These are phyloP conservation scores for Eucalyptus shirleyi DNA, from an alignment of 345 rosid genomes.

Conservation along the genomic window DNA sequence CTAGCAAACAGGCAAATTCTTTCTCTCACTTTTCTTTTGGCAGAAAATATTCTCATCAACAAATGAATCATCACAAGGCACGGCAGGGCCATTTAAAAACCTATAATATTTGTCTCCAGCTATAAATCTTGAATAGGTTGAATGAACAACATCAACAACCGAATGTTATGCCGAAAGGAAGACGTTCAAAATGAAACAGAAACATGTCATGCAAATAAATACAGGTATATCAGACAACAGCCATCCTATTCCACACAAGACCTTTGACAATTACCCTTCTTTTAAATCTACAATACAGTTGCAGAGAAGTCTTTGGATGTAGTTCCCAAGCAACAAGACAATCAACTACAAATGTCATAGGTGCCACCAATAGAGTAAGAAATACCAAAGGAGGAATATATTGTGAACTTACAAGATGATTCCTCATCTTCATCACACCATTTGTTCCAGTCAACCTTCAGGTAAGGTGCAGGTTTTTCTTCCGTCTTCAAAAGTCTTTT, in stretches of 20 bases:
- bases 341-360: background rate
- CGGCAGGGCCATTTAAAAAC: background rate
- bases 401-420: constrained; percentile 37
- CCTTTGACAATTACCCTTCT: background rate
- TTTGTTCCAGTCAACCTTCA: constrained; percentile 97
- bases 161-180: background rate
- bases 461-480: constrained; percentile 94
- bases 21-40: background rate
- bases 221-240: background rate
- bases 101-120: background rate
- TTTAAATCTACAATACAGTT: background rate
- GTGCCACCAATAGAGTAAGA: background rate
- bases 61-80: background rate
- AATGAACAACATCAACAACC: background rate
- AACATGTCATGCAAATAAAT: background rate
- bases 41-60: background rate
- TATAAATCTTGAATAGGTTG: background rate
- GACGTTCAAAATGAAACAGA: background rate
- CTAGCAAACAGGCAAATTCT: background rate
- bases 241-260: background rate
- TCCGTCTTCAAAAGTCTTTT: constrained; percentile 68
- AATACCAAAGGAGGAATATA: background rate
- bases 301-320: background rate
- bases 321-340: background rate
- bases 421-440: constrained; percentile 99